Evolutionary conservation across 2,329 filamentous ascomycete species (phyloP).

Genomic region (Penicillium griseofulvum): DNA sequence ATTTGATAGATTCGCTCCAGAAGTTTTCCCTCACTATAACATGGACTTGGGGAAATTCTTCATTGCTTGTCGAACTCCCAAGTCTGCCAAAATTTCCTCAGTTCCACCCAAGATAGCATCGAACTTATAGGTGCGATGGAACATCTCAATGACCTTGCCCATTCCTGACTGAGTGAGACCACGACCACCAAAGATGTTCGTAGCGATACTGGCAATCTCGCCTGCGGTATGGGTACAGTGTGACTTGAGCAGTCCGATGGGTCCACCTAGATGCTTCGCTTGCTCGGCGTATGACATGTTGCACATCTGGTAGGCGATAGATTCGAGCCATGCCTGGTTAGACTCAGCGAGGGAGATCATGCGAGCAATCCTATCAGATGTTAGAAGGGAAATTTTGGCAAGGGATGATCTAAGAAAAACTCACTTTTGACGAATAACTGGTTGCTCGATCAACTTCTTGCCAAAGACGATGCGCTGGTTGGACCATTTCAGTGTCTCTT

Average conservation of each 20-base stretch:
- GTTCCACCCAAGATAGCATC: constrained; percentile 75
- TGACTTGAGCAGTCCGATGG: constrained; percentile 79
- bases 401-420: constrained; percentile 21
- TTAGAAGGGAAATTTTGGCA: background rate
- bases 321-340: constrained; percentile 83
- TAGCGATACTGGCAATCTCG: constrained; percentile 78
- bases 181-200: constrained; percentile 82
- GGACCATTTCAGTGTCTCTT: constrained; percentile 84
- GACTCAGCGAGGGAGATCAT: constrained; percentile 81
- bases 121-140: constrained; percentile 81
- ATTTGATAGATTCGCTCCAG: background rate
- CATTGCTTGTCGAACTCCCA: constrained; percentile 81
- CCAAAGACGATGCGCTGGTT: constrained; percentile 83
- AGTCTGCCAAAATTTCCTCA: constrained; percentile 77
- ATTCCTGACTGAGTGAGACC: constrained; percentile 78
- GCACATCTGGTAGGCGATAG: constrained; percentile 83
- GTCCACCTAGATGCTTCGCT: constrained; percentile 70
- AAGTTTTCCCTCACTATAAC: constrained; percentile 53
- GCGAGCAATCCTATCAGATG: constrained; percentile 62
- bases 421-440: constrained; percentile 75
- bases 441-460: constrained; percentile 78
- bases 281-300: constrained; percentile 79
- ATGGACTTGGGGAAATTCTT: constrained; percentile 81
- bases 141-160: constrained; percentile 79
- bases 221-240: constrained; percentile 73